Base-by-base conservation (phyloP, 345 rosid species). In the Gossypium australe region DNA sequence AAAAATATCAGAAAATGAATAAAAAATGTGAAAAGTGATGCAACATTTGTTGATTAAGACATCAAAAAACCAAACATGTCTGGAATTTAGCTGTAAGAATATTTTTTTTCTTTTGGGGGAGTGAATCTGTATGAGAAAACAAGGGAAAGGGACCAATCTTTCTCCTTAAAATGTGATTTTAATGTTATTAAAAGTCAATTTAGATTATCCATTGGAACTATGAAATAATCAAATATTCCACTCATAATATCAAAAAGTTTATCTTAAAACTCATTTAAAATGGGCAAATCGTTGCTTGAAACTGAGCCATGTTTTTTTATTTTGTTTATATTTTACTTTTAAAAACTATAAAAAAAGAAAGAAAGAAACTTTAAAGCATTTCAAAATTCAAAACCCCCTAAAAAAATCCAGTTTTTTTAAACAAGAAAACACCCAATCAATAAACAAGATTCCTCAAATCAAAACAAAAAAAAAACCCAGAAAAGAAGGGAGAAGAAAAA, bases 11-110 rank as follows among this genome's bases (percentile, higher is more conserved):
- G 68, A 72, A 75, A 29, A 65, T 56, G 63, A 73, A 74, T 52
- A 65, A 73, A 70, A 44, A 34, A 53, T n/a, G 52, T 29, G 22
- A 56, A 58, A 73, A 70, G 68, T 27, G 38, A 70, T 41, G 43
- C 13, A 49, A 64, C 76, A 74, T 24, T 72, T 84, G 65, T 56
- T 49, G 38, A 65, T 72, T 67, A 75, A 72, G 72, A 52, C 11
- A 76, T 17, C 18, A 51, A 14, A 51, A 17, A 51, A 51, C 17
- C 4, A 52, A 52, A 52, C 18, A 52, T 52, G 56, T 55, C 20
- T 65, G 16, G 70, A 3, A 67, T 67, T 67, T 22, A 67, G 38
- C 25, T 63, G 68, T 17, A 63, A 63, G 48, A 63, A 34, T 0
- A 3, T 38, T 34, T 5, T 34, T 5, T 5, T 34, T 34, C 7